Base-by-base conservation (phyloP, 345 rosid species). In the Boechera divaricarpa region DNA sequence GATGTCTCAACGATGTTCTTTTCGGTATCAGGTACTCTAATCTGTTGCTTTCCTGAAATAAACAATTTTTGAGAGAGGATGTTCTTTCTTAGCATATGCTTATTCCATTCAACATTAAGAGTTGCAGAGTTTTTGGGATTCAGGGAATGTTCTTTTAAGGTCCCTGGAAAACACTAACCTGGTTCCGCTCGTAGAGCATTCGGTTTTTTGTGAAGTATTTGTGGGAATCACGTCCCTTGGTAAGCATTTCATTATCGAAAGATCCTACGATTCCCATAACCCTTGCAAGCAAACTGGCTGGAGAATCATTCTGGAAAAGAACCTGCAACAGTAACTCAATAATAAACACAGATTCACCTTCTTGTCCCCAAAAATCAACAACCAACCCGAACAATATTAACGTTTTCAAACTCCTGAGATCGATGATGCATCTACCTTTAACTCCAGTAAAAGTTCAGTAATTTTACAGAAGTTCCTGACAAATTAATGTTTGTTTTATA, bases 261-360 rank as follows among this genome's bases (percentile, higher is more conserved):
- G 90, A 84, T 26, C 98, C 88, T 39, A 88, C 81, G 41, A 93
- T 93, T 75, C 99, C 98, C 29, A 91, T 87, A 24, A 93, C 97
- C 72, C 98, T 87, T 33, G 97, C 96, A 73, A 96, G 88, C 70
- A 96, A 86, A 39, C 98, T 96, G 21, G 93, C 96, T 38, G 98
- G 91, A 29, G 99, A 96, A 87, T 96, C 99, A 80, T 93, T 96
- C 83, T 96, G 98, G 83, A 96, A 96, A 44, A 96, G 92, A 62
- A 96, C 99, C 99, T 79, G 68, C 61, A 57, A 69, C 35, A n/a
- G 35, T 7, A 55, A 21, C 33, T 21, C 67, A 1, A 68, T 12
- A 15, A 0, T 60, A 35, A 32, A 57, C 66, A 52, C 61, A 0
- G 28, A 11, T 66, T 49, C 42, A 31, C 31, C 7, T 13, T 42